Percentiles rank a stretch among this genome's conserved stretches.
Conservation (phyloP, 257 asterid genomes). For the Solanum tarijense region DNA sequence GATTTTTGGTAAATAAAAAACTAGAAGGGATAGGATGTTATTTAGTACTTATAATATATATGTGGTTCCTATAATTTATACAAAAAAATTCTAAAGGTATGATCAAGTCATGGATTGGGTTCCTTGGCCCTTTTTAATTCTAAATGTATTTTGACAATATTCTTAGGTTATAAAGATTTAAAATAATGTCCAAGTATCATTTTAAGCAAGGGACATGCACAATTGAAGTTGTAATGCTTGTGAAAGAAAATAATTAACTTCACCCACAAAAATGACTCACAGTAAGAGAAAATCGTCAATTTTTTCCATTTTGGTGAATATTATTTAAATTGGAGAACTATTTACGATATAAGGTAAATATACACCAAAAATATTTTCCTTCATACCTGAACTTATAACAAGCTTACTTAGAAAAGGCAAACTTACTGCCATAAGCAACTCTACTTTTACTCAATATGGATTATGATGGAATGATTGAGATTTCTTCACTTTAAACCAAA, state of each 20-base stretch:
- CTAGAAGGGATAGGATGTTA: too few relatives aligned
- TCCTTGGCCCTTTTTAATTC: not conserved
- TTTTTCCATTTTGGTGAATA: not conserved
- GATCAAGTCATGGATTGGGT: not conserved
- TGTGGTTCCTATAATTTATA: too few relatives aligned
- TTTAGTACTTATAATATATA: too few relatives aligned
- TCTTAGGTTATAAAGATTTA: too few relatives aligned
- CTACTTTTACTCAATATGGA: fast-evolving
- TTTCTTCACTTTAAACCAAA: fast-evolving
- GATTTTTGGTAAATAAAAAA: too few relatives aligned
- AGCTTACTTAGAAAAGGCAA: not conserved
- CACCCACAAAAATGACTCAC: not conserved
- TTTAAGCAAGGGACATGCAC: not conserved
- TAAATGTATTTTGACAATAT: too few relatives aligned
- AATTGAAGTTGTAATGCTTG: not conserved
- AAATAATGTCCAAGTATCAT: not conserved
- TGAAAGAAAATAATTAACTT: not conserved
- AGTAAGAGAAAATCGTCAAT: not conserved
- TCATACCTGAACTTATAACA: not conserved
- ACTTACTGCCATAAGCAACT: not conserved
- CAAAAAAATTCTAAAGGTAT: too few relatives aligned
- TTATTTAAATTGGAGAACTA: not conserved
- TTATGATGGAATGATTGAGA: not conserved
- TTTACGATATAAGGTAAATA: not conserved
- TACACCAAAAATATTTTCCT: not conserved